Base-by-base conservation (phyloP, 768 basidiomycete species). In the Mycena leptocephala region DNA sequence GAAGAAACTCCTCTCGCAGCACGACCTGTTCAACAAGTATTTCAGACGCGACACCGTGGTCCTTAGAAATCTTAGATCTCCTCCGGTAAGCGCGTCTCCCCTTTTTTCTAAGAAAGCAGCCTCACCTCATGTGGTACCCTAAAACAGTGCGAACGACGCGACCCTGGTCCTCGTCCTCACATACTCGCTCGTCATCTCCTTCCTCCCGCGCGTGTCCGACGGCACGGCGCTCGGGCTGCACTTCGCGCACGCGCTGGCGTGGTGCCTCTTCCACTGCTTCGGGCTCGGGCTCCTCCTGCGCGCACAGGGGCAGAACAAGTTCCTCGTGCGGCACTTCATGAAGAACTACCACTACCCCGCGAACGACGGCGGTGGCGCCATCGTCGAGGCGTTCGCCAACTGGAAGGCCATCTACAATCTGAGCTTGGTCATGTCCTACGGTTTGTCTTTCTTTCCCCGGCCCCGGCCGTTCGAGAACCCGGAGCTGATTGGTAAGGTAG, bases 331-430 rank as follows among this genome's bases (percentile, higher is more conserved):
- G 77, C 98, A 99, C 83, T 99, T 95, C 82, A 85, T 98, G 80
- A 97, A 98, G 88, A 93, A 99, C 81, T 99, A 99, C 81, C 93
- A 96, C 80, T 99, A 99, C 83, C 90, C 93, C 16, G 87, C 88
- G 58, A 88, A 92, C 72, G 93, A 95, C 70, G 91, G 90, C 20
- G 92, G 92, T 72, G 92, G 93, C 58, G 97, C 98, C 0, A 91
- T 97, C n/a, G 89, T 93, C 46, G 98, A 99, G 82, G 96, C 98
- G 0, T 99, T 99, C 80, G 89, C 91, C 32, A 99, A 98, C 83
- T 99, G 97, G 97, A 99, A 99, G 85, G 89, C 89, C 6, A 89
- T 96, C 32, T 99, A 97, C 83, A 99, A 99, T 83, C 83, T 97
- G 84, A 97, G 95, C 83, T 88, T 97, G 89, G 94, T 93, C 83